phyloP scores from a whole-genome alignment of 257 asterid species.

The Solanum pimpinellifolium region DNA sequence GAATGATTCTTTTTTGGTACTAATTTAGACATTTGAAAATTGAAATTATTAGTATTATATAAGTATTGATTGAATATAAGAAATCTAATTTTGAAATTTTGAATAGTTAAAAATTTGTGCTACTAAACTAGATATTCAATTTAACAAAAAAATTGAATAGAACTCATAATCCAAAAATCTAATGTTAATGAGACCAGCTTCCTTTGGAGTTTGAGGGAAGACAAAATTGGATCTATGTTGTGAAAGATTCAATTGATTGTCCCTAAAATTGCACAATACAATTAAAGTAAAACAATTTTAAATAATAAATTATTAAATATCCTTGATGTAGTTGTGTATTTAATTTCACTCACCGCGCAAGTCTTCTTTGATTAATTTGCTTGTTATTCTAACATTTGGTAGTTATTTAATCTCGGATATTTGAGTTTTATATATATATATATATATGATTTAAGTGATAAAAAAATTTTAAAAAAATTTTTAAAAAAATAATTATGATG shows the following conservation, averaged over 20 bases:
- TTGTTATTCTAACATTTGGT: too few species aligned
- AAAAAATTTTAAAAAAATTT: too few species aligned
- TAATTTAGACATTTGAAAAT: background rate
- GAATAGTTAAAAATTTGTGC: background rate
- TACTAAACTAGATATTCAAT: background rate
- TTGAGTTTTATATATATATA: too few species aligned
- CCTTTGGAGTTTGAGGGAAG: background rate
- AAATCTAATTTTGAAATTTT: too few species aligned
- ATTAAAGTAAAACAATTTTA: background rate
- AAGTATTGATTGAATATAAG: background rate
- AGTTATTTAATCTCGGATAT: too few species aligned
- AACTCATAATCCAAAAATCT: background rate
- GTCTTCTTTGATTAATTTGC: too few species aligned
- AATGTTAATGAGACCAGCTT: background rate
- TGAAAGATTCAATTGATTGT: background rate
- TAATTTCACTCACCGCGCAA: too few species aligned
- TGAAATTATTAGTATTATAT: background rate
- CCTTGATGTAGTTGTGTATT: too few species aligned
- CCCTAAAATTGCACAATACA: background rate
- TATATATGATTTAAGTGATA: too few species aligned
- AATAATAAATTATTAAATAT: too few species aligned
- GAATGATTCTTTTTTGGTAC: fast-evolving
- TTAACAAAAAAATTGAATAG: background rate
- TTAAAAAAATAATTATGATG: too few species aligned
- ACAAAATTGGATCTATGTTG: background rate